phyloP scores from a whole-genome alignment of 2,329 filamentous ascomycete genomes.

The Biscogniauxia marginata region DNA sequence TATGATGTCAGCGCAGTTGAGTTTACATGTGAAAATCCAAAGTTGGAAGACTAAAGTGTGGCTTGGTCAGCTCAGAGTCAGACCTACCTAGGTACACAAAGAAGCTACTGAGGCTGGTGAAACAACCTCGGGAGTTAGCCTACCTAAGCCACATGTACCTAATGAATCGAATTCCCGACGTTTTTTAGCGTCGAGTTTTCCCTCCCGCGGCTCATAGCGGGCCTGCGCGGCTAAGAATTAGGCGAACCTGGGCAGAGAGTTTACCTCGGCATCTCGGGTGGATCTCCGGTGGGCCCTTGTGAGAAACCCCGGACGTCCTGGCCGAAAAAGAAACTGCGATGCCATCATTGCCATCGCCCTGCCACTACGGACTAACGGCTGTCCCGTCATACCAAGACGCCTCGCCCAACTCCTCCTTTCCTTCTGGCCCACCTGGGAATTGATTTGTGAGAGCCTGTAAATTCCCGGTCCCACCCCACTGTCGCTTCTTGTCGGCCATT shows the following conservation, averaged over 20 bases:
- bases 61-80: not conserved
- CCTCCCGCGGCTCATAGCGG: conserved; percentile 10
- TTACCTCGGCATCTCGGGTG: conserved; percentile 25
- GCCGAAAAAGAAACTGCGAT: not conserved
- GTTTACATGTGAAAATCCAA: not conserved
- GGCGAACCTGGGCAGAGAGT: conserved; percentile 5
- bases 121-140: too few species aligned
- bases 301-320: not conserved
- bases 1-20: not conserved
- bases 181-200: too few species aligned
- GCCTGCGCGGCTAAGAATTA: conserved; percentile 15
- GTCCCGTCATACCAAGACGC: not conserved
- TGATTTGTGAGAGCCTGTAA: not conserved
- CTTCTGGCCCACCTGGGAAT: not conserved
- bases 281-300: not conserved
- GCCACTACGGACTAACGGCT: not conserved
- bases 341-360: not conserved
- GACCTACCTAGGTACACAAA: not conserved
- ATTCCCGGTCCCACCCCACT: not conserved
- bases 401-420: too few species aligned
- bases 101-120: not conserved
- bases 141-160: too few species aligned
- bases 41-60: too few species aligned
- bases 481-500: not conserved
- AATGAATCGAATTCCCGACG: too few species aligned